Base-by-base conservation (phyloP, 1,139 yeast genomes). In the Suhomyces coccinellae region DNA sequence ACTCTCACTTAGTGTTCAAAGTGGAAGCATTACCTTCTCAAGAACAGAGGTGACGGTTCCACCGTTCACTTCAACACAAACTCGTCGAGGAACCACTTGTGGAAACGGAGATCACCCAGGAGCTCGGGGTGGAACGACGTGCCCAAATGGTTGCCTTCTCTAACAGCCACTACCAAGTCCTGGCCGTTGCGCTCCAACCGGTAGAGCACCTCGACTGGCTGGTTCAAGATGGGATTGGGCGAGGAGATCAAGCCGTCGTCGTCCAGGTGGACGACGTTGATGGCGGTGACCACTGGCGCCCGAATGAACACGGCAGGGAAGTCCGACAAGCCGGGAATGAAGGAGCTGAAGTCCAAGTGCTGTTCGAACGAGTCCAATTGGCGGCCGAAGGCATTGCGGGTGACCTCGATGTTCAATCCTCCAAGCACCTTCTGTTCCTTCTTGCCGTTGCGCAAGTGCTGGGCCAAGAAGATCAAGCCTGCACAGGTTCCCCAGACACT, bases 401-500 rank as follows among this genome's bases (percentile, higher is more conserved):
- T 73, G 17, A 86, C 89, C 36, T 74, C 71, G 14, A 87, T 80
- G 53, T 82, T 79, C 58, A 87, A 65, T 0, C 87, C 89, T 2
- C 89, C 87, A 38, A 87, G 66, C 3, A 82, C 62, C 48, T 76
- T 68, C 53, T 86, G 90, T n/a, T 79, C 75, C 2, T 73, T 74
- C 38, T 73, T 71, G 17, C 85, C 86, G 57, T 79, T 80, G 11
- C 68, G 60, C 28, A 86, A 75, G 45, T 78, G 73, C 46, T 75
- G 72, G 9, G 91, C 77, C 35, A 87, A 67, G 53, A 87, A 74
- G 47, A 87, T 87, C 53, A 87, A 69, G 2, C 95, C 96, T 4
- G 95, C 95, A 65, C 95, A 87, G 1, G 95, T 87, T 0, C 95
- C 95, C 95, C 95, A 87, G 26, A 82, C 75, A 1, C 88, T 82